Conservation (phyloP, 2,329 filamentous ascomycete genomes). For the Elsinoe arachidis region DNA sequence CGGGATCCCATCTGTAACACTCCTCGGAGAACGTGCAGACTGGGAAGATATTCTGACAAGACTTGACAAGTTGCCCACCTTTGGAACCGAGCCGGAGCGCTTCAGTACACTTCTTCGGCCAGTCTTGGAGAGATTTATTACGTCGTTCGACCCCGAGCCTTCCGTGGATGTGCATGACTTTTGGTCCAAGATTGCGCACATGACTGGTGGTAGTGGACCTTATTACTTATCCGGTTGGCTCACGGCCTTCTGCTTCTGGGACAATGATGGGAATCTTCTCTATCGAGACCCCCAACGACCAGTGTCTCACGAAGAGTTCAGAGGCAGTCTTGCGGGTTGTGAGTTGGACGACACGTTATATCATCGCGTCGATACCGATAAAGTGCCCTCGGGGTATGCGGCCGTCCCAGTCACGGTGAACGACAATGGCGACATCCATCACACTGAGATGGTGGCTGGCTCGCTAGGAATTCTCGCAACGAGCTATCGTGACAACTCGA, state of each 20-base stretch:
- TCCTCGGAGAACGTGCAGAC: constrained; percentile 41
- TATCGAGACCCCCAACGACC: background rate
- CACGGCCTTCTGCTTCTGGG: background rate
- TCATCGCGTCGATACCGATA: constrained; percentile 27
- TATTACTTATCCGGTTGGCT: constrained; percentile 34
- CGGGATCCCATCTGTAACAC: constrained; percentile 45
- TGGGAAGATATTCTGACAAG: constrained; percentile 37
- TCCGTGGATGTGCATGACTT: constrained; percentile 31
- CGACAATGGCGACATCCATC: constrained; percentile 23
- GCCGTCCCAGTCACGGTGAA: constrained; percentile 29
- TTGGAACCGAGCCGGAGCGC: background rate
- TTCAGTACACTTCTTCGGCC: background rate
- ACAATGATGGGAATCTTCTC: background rate
- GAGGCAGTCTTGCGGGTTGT: background rate
- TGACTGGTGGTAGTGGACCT: constrained; percentile 28
- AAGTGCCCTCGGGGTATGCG: constrained; percentile 24
- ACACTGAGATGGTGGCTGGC: constrained; percentile 27
- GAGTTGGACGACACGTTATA: background rate
- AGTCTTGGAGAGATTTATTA: background rate
- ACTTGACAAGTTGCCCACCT: constrained; percentile 36
- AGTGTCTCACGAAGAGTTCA: background rate
- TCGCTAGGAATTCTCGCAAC: constrained; percentile 22
- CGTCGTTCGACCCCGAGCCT: constrained; percentile 34
- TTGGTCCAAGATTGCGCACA: constrained; percentile 33
- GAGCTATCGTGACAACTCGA: constrained; percentile 16